Base-by-base conservation (phyloP, 2,329 filamentous ascomycete genomes). In the Sclerotinia nivalis region DNA sequence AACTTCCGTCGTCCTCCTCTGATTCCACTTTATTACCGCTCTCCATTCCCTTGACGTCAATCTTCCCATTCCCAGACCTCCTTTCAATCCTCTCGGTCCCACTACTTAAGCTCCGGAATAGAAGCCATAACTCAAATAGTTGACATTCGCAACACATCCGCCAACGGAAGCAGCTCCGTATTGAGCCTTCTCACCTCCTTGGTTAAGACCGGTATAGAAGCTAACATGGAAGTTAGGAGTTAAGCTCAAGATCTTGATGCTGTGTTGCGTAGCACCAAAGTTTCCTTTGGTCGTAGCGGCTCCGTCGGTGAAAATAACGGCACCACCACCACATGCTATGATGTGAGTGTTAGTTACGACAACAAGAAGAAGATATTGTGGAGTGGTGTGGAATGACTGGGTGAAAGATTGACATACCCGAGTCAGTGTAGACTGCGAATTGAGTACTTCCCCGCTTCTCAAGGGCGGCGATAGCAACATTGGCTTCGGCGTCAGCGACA, bases 341-440 rank as follows among this genome's bases (percentile, higher is more conserved):
- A 47, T 40, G 22, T 13, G 28, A 37, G 12, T 9, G 50, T 54
- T 45, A 52, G 25, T 66, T n/a, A 12, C 1, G 3, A 37, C 5
- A 18, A 10, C 2, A 7, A n/a, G 2, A 8, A n/a, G 9, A 9
- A 43, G 13, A 31, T 5, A 18, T 15, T 55, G 10, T 25, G 28
- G 1, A 6, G n/a, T 28, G 13, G 15, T 15, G 52, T 56, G 15
- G 20, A 56, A 56, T 31, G 18, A 47, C 31, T 31, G 0, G 7
- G n/a, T 43, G 4, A 6, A 34, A 54, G n/a, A 7, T 12, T 28
- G 31, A 55, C 62, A n/a, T 56, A 56, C 62, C n/a, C 3, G 62
- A 66, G 15, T 66, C 62, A 7, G 62, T 66, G 37, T 66, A 66
- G n/a, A 66, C 62, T 15, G 62, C 34, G 25, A 66, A 66, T 55